Base-by-base conservation (phyloP, 1,284 basidiomycete species). In the Cutaneotrichosporon sp. region DNA sequence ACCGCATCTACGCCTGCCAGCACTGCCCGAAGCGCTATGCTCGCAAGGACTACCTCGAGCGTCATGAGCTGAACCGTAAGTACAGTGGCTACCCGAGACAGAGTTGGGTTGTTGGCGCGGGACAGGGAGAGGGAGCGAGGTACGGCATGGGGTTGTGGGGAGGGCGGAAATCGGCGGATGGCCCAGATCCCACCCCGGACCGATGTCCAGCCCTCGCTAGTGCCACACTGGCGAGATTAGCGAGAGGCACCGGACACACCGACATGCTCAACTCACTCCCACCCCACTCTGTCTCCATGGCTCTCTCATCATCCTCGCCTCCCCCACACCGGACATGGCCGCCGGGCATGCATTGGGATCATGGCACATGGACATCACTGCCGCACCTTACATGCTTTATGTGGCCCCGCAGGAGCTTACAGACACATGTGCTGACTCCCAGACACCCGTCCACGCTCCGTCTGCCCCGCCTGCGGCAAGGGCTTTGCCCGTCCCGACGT, bases 51-150 rank as follows among this genome's bases (percentile, higher is more conserved):
- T 67, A 67, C 53, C 60, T 67, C 14, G 66, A 67, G 53, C 62
- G 66, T 11, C 66, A 67, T 27, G 63, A 64, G 53, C 60, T 67
- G 27, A 67, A 67, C 52, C 66, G 66, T 67, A 54, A 64, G 66
- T 67, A 18, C n/a, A 5, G 38, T 42, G 38, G 2, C 4, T 36
- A 13, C 16, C 5, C 6, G 13, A 42, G 18, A n/a, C 18, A 20
- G 16, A 5, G 5, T n/a, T n/a, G n/a, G n/a, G n/a, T 5, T 29
- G 29, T 29, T 29, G 38, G 16, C 34, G 11, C 18, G 38, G 38
- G 38, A 18, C 38, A 42, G 4, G 38, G n/a, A 7, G 38, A n/a
- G 38, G 38, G n/a, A 16, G 3, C 18, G 38, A 18, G 18, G 18
- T 2, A 42, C 38, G 38, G 38, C 16, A 42, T 36, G 34, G n/a